Base-by-base conservation (phyloP, 495 filamentous ascomycete species). In the Cryomyces antarcticus region DNA sequence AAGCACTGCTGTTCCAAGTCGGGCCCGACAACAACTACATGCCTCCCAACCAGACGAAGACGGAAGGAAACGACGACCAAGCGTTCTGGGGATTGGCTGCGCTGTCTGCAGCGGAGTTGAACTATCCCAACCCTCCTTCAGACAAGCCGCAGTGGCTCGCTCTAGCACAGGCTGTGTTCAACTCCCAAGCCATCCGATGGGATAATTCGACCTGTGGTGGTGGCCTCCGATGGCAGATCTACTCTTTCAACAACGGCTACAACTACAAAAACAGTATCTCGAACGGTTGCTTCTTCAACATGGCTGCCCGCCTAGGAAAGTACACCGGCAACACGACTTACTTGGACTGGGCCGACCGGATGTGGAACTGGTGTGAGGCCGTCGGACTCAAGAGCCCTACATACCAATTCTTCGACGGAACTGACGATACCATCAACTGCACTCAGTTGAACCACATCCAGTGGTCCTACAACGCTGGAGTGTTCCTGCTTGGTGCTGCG, bases 201-300 rank as follows among this genome's bases (percentile, higher is more conserved):
- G 70, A 87, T 46, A 60, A 62, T 11, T 48, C 50, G 1, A 70
- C 65, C 2, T 94, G 86, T 56, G 66, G 68, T 37, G 86, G 86
- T 37, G 86, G 86, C 2, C 60, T 93, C 41, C 67, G 77, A 44
- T 93, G 86, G 86, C 84, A 93, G 61, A 79, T 92, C 46, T 83
- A 73, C 59, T 65, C 71, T 6, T 86, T 81, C 59, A 82, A 87
- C 62, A 73, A 63, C 27, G 86, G 86, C 7, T 92, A 80, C 57
- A 69, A 72, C 48, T 85, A 79, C 60, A 85, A 86, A 56, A 87
- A 88, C 62, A 69, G 72, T 29, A 76, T 84, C 39, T 77, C 78
- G 33, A 84, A 84, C 56, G 82, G 79, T 5, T 74, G 73, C 46
- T 74, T 89, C 50, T 84, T 88, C 59, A 82, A 86, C 54, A 62